Base-by-base conservation (phyloP, 1,284 basidiomycete genomes). In the Ustilago esculenta region DNA sequence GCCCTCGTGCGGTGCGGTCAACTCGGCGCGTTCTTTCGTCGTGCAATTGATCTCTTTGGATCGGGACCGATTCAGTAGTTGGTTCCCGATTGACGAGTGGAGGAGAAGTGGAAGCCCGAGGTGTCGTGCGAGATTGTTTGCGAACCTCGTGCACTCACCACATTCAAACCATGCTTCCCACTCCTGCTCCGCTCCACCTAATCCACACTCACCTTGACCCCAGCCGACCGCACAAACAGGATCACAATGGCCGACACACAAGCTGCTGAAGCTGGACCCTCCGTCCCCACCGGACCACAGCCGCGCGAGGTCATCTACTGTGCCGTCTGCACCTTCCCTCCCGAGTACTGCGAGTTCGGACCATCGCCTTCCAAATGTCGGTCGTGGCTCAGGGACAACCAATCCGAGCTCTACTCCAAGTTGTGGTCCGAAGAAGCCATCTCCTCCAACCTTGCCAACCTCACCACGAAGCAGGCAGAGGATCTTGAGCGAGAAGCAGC, bases 331-430 rank as follows among this genome's bases (percentile, higher is more conserved):
- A 75, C 79, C 39, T 79, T 79, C 43, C 79, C 79, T 0, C 77
- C 77, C 46, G 79, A 81, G 50, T 81, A 80, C 67, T 81, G 79
- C 65, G 76, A 79, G 44, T 81, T 79, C 43, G 73, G 76, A 2
- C 72, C 76, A 1, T 71, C 70, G 2, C 50, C 69, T 11, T 73
- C 77, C 20, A 79, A 75, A 48, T 81, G 79, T 54, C 68, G 74
- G 7, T 39, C 69, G 24, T 79, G 79, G 73, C 45, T 81, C 15
- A 59, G 72, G 35, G 55, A 66, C 25, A 48, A 61, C 32, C 66
- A 81, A 41, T 73, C 77, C 10, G 57, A 40, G 10, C 45, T 78
- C 29, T 77, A 65, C 49, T 37, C 54, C 34, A 43, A 61, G 23
- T 56, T 79, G 34, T 81, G 75, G 66, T 76, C 73, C 6, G 77